These are phyloP conservation scores for Penicillium argentinense DNA, from an alignment of 495 filamentous ascomycete species.

Conservation along the genomic window DNA sequence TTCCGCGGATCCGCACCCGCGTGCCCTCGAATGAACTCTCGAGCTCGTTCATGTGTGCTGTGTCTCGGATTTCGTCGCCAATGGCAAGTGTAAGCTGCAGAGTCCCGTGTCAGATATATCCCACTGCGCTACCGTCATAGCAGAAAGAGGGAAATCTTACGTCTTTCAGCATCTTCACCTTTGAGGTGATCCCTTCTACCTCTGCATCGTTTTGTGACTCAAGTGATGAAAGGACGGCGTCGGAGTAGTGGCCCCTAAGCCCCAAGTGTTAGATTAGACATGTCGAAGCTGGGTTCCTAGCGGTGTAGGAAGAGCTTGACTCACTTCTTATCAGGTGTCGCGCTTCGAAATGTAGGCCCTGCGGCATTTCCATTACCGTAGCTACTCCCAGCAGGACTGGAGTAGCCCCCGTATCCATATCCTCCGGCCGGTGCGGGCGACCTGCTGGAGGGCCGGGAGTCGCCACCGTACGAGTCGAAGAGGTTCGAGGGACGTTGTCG, in stretches of 20 bases:
- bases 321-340: slow-evolving; percentile 83
- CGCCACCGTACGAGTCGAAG: slow-evolving; percentile 80
- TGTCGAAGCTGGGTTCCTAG: slow-evolving; percentile 1
- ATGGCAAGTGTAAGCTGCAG: slow-evolving; percentile 84
- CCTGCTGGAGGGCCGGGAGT: slow-evolving; percentile 49
- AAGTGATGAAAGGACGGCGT: slow-evolving; percentile 87
- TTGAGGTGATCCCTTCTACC: slow-evolving; percentile 84
- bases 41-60: slow-evolving; percentile 72
- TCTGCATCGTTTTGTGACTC: slow-evolving; percentile 94
- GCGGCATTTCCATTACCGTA: slow-evolving; percentile 31
- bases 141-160: slow-evolving; percentile 48
- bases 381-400: slow-evolving; percentile 46
- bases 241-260: slow-evolving; percentile 91
- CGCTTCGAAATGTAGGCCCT: slow-evolving; percentile 53
- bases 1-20: slow-evolving; percentile 73
- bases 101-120: slow-evolving; percentile 4
- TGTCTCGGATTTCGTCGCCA: slow-evolving; percentile 89
- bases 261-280: too few species aligned
- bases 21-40: slow-evolving; percentile 90
- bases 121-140: background rate
- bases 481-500: slow-evolving; percentile 78
- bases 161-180: slow-evolving; percentile 90
- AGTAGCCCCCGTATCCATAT: slow-evolving; percentile 61
- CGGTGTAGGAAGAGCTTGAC: background rate
- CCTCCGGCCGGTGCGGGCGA: slow-evolving; percentile 52